These are phyloP conservation scores for Yarrowia sp. DNA, from an alignment of 805 yeast genomes.

Conservation along the genomic window DNA sequence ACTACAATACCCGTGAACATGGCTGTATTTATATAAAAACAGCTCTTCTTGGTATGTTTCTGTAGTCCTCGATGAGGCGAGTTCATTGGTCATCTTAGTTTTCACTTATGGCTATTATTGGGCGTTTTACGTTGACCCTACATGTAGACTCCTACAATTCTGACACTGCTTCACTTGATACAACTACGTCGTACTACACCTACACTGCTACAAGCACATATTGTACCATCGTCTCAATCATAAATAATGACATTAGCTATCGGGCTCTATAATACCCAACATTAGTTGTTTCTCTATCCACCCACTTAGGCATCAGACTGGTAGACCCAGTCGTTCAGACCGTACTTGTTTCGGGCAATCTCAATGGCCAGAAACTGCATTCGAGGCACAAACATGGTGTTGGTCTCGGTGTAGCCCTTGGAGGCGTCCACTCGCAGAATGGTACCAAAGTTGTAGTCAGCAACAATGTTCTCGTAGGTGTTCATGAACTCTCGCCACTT, in stretches of 20 bases:
- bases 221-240: too few species aligned
- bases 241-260: conserved; percentile 4
- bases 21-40: too few species aligned
- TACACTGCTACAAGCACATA: too few species aligned
- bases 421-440: conserved; percentile 69
- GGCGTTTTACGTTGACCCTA: too few species aligned
- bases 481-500: conserved; percentile 89
- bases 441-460: conserved; percentile 95
- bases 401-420: conserved; percentile 75
- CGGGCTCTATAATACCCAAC: conserved; percentile 33
- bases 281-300: background rate
- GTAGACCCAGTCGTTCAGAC: conserved; percentile 85
- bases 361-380: conserved; percentile 94
- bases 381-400: conserved; percentile 85
- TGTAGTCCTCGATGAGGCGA: background rate
- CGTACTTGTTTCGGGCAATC: conserved; percentile 85
- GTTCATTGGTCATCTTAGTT: background rate
- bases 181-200: too few species aligned
- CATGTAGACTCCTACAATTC: too few species aligned
- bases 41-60: background rate
- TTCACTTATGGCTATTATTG: too few species aligned
- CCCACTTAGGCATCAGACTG: conserved; percentile 32
- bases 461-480: conserved; percentile 71
- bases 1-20: too few species aligned
- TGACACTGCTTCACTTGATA: too few species aligned